phyloP scores from a whole-genome alignment of 1,284 basidiomycete genomes.

The Fomitiporia mediterranea region DNA sequence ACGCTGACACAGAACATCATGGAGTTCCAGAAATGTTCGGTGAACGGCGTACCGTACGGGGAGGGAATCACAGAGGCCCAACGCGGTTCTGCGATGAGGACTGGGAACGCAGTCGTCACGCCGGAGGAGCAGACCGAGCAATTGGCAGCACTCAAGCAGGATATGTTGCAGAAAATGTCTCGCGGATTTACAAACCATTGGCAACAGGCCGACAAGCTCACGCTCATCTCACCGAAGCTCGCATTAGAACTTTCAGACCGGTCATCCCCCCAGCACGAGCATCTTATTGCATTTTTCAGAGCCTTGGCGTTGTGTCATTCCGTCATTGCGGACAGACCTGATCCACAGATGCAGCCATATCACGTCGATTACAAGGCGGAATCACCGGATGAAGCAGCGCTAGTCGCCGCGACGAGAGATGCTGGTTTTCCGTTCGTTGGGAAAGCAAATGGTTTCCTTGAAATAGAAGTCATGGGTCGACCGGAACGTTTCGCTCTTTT shows the following conservation, averaged over 20 bases:
- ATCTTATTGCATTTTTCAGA: conserved; percentile 84
- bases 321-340: conserved; percentile 76
- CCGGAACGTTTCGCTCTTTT: conserved; percentile 78
- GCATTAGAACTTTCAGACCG: conserved; percentile 71
- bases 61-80: conserved; percentile 96
- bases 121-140: conserved; percentile 68
- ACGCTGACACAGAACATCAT: conserved; percentile 96
- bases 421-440: conserved; percentile 89
- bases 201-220: conserved; percentile 76
- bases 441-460: conserved; percentile 70
- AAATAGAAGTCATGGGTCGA: conserved; percentile 91
- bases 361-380: conserved; percentile 91
- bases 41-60: conserved; percentile 81
- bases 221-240: conserved; percentile 83
- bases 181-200: conserved; percentile 88
- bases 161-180: conserved; percentile 77
- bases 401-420: conserved; percentile 89
- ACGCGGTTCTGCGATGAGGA: conserved; percentile 83
- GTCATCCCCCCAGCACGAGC: conserved; percentile 55
- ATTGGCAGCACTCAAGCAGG: conserved; percentile 61
- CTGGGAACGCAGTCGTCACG: conserved; percentile 64
- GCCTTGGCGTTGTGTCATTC: conserved; percentile 91
- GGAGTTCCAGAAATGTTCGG: conserved; percentile 97
- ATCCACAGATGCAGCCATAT: conserved; percentile 60
- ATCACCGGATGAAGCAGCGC: conserved; percentile 91